Conservation (phyloP, 495 filamentous ascomycete species). For the Penicillium pancosmium region DNA sequence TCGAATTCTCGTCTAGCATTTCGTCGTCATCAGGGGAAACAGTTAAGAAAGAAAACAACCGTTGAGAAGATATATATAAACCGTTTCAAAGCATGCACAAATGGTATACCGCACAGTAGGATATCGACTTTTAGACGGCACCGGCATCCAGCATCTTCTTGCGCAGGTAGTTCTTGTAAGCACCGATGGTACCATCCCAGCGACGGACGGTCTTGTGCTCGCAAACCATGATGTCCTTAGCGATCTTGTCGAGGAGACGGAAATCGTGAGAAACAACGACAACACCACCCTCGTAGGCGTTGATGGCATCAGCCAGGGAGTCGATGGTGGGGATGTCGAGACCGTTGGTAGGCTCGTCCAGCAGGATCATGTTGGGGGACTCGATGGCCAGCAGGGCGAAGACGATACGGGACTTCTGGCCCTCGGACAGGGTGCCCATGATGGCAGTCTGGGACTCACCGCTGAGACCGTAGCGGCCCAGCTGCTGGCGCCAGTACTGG, state of each 20-base stretch:
- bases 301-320: slow-evolving; percentile 95
- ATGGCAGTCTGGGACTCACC: slow-evolving; percentile 94
- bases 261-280: slow-evolving; percentile 99
- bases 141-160: slow-evolving; percentile 85
- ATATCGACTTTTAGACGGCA: slow-evolving; percentile 45
- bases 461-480: slow-evolving; percentile 88
- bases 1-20: slow-evolving; percentile 46
- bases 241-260: slow-evolving; percentile 98
- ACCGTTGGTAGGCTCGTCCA: slow-evolving; percentile 99
- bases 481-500: slow-evolving; percentile 99
- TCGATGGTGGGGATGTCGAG: slow-evolving; percentile 99
- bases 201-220: slow-evolving; percentile 88
- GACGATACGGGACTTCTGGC: slow-evolving; percentile 96
- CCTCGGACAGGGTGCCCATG: slow-evolving; percentile 97
- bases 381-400: slow-evolving; percentile 97
- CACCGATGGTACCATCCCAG: slow-evolving; percentile 87
- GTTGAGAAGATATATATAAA: slow-evolving; percentile 3
- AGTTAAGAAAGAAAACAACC: slow-evolving; percentile 12
- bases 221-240: slow-evolving; percentile 99
- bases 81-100: slow-evolving; percentile 5
- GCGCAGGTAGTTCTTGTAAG: slow-evolving; percentile 97
- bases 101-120: background rate
- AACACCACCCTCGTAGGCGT: slow-evolving; percentile 92
- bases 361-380: slow-evolving; percentile 92
- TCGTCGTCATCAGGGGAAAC: slow-evolving; percentile 38